phyloP scores from a whole-genome alignment of 305 asterid genomes.

The Fraxinus xanthoxyloides region DNA sequence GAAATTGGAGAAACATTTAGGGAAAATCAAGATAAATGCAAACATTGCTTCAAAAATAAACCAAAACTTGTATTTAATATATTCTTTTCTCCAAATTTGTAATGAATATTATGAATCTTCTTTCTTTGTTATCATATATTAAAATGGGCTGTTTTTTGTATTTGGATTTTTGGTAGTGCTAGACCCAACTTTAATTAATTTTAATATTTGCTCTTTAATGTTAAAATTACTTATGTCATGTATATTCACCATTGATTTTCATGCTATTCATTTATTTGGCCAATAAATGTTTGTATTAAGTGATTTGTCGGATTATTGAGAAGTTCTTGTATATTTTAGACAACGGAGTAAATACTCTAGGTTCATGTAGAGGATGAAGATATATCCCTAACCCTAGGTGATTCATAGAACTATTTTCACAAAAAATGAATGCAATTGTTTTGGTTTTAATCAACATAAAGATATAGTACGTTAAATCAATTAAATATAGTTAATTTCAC shows the following conservation, averaged over 20 bases:
- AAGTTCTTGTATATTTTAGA: background rate
- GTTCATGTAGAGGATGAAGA: no score
- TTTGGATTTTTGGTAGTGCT: background rate
- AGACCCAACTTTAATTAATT: background rate
- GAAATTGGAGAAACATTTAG: background rate
- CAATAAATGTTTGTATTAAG: background rate
- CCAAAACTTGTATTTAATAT: background rate
- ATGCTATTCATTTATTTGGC: background rate
- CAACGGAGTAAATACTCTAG: no score
- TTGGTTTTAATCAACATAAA: no score
- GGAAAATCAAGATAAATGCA: background rate
- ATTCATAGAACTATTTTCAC: no score
- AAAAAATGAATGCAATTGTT: no score
- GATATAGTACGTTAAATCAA: background rate
- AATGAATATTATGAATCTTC: no score
- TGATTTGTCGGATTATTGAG: background rate
- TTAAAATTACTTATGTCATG: background rate
- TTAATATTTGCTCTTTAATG: background rate
- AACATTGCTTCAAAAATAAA: background rate
- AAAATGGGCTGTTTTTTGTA: background rate
- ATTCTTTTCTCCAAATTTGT: background rate
- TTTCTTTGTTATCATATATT: no score
- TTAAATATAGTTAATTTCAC: background rate
- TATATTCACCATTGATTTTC: background rate
- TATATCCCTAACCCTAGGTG: no score